Conservation (phyloP, 495 filamentous ascomycete genomes). For the Xylaria venustula region DNA sequence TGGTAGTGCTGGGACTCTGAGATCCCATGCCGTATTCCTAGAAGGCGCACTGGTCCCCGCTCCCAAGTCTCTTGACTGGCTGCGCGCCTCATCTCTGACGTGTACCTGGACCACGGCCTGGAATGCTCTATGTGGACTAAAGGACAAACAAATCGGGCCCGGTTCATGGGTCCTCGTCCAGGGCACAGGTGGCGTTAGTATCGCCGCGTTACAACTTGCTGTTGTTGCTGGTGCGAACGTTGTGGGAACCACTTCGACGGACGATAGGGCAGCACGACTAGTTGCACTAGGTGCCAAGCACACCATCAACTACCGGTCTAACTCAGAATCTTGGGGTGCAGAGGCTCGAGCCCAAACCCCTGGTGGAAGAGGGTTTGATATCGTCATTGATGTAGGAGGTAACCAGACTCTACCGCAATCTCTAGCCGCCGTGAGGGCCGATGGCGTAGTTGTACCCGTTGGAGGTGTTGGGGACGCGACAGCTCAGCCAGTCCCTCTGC, state of each 20-base stretch:
- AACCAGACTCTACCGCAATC: slow-evolving; percentile 53
- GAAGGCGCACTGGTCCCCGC: slow-evolving; percentile 41
- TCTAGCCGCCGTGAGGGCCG: slow-evolving; percentile 56
- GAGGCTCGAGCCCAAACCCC: slow-evolving; percentile 27
- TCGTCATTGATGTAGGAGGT: slow-evolving; percentile 63
- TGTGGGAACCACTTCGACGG: slow-evolving; percentile 66
- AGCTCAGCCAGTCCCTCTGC: neutral
- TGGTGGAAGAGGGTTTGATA: slow-evolving; percentile 53
- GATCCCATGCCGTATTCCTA: slow-evolving; percentile 13
- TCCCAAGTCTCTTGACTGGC: slow-evolving; percentile 23
- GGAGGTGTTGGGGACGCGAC: slow-evolving; percentile 34
- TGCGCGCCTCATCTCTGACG: slow-evolving; percentile 23
- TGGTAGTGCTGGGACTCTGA: slow-evolving; percentile 13
- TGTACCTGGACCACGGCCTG: slow-evolving; percentile 42
- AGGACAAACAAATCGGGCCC: slow-evolving; percentile 21
- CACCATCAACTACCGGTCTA: slow-evolving; percentile 51
- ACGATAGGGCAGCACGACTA: slow-evolving; percentile 54
- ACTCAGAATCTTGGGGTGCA: slow-evolving; percentile 29
- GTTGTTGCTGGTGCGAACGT: slow-evolving; percentile 70
- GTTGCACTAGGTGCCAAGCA: slow-evolving; percentile 65
- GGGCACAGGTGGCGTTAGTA: slow-evolving; percentile 40
- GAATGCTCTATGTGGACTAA: slow-evolving; percentile 58
- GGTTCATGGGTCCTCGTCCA: slow-evolving; percentile 34
- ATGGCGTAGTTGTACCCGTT: slow-evolving; percentile 58
- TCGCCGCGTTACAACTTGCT: slow-evolving; percentile 61